Base-by-base conservation (phyloP, 2,329 filamentous ascomycete genomes). In the Parascedosporium putredinis region DNA sequence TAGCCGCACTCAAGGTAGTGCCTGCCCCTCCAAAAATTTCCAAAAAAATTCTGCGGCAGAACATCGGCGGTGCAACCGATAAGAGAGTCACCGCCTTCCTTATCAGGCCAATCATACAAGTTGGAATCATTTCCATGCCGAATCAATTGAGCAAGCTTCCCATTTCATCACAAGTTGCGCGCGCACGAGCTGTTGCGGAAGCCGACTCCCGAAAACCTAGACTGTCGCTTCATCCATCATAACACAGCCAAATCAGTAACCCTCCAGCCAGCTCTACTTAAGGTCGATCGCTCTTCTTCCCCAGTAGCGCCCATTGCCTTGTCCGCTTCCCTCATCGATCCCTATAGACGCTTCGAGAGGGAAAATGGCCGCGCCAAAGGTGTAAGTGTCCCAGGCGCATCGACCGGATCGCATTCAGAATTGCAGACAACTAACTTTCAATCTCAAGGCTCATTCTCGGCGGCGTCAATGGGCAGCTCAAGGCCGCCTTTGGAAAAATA, bases 401-500 rank as follows among this genome's bases (percentile, higher is more conserved):
- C n/a, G n/a, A n/a, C n/a, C n/a, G n/a, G n/a, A n/a, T n/a, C n/a
- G n/a, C n/a, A n/a, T n/a, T n/a, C n/a, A n/a, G n/a, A n/a, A n/a
- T n/a, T n/a, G n/a, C n/a, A n/a, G n/a, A n/a, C n/a, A n/a, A n/a
- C 16, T 51, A 31, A 55, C 50, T 56, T 59, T 43, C 57, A 50
- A 47, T 10, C 18, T 47, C 16, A 31, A 88, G 84, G 51, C 82
- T 93, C 58, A 88, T 96, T 34, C 71, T 95, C 53, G 93, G 93
- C 51, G 82, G 82, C 62, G 75, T 95, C 55, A 84, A 89, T 62
- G 91, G 91, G 59, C 81, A 86, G 61, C 76, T 96, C 48, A 74
- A 79, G 54, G 66, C 82, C 10, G 82, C 86, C 8, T 88, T 98
- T 63, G 74, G 79, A 53, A 98, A 96, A 67, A 71, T 97, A 18